These are phyloP conservation scores for Globisporangium alternatum DNA, from an alignment of 352 stramenopile species.

Conservation along the genomic window DNA sequence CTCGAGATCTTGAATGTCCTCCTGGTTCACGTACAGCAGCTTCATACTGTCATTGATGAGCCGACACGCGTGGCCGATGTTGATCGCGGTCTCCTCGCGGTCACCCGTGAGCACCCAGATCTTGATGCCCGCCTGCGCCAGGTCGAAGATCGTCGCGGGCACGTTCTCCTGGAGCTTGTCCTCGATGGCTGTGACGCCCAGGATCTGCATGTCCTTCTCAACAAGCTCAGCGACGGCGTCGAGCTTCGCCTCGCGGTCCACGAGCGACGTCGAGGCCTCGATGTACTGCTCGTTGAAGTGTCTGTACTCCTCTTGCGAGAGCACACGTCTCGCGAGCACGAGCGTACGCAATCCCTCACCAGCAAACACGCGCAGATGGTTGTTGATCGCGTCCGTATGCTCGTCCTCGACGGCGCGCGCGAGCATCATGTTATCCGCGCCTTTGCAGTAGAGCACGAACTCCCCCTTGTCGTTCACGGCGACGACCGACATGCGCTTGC, in stretches of 20 bases:
- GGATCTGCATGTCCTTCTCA: slow-evolving; percentile 73
- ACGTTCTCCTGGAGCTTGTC: slow-evolving; percentile 95
- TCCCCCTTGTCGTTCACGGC: slow-evolving; percentile 51
- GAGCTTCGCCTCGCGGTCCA: slow-evolving; percentile 47
- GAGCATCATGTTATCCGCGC: slow-evolving; percentile 85
- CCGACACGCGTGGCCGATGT: slow-evolving; percentile 92
- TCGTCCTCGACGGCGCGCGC: slow-evolving; percentile 30
- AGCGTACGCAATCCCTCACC: slow-evolving; percentile 80
- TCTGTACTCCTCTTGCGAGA: slow-evolving; percentile 52
- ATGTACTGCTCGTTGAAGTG: slow-evolving; percentile 58
- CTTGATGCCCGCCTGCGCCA: slow-evolving; percentile 95
- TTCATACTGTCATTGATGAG: slow-evolving; percentile 72
- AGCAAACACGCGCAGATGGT: slow-evolving; percentile 65
- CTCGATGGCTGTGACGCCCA: slow-evolving; percentile 95
- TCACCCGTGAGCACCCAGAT: slow-evolving; percentile 98
- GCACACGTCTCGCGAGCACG: slow-evolving; percentile 50
- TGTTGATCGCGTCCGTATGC: slow-evolving; percentile 22
- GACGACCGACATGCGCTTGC: slow-evolving; percentile 98
- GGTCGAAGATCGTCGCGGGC: slow-evolving; percentile 89
- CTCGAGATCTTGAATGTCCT: slow-evolving; percentile 35
- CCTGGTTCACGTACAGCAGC: slow-evolving; percentile 60
- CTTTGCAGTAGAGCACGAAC: slow-evolving; percentile 76
- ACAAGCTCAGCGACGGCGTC: slow-evolving; percentile 58
- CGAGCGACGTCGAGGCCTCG: slow-evolving; percentile 43
- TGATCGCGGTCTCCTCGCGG: slow-evolving; percentile 97